Percentiles rank a stretch among this genome's conserved stretches.
Conservation (phyloP, 2,329 filamentous ascomycete species). For the Beauveria brongniartii region DNA sequence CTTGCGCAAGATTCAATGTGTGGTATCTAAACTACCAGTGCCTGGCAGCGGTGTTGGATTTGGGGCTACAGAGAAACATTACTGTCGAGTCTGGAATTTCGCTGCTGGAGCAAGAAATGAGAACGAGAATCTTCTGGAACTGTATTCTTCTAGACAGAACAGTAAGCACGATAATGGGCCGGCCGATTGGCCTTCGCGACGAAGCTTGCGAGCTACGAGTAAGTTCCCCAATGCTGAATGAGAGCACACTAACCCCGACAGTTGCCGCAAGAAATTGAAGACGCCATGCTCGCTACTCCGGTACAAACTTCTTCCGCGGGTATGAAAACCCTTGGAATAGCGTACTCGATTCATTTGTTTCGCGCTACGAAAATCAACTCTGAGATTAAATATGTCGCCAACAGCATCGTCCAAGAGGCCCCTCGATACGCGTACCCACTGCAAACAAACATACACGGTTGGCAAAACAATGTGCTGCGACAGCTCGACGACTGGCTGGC, state of each 20-base stretch:
- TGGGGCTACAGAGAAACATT: slow-evolving; percentile 44
- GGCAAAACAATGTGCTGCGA: slow-evolving; percentile 35
- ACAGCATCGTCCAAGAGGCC: slow-evolving; percentile 39
- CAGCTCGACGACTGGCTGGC: slow-evolving; percentile 33
- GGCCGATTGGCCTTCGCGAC: slow-evolving; percentile 46
- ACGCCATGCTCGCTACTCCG: slow-evolving; percentile 13
- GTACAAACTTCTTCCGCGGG: neutral
- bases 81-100: slow-evolving; percentile 34
- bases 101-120: slow-evolving; percentile 42
- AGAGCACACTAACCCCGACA: slow-evolving; percentile 15
- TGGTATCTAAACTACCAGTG: slow-evolving; percentile 51
- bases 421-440: slow-evolving; percentile 41
- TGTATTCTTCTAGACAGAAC: slow-evolving; percentile 43
- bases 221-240: slow-evolving; percentile 10
- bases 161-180: slow-evolving; percentile 47
- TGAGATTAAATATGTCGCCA: slow-evolving; percentile 49
- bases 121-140: slow-evolving; percentile 48
- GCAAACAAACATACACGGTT: slow-evolving; percentile 34
- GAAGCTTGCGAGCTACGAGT: slow-evolving; percentile 46
- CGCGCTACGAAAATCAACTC: slow-evolving; percentile 41
- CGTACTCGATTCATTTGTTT: slow-evolving; percentile 41
- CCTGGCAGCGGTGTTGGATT: slow-evolving; percentile 40
- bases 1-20: slow-evolving; percentile 38
- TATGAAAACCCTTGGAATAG: slow-evolving; percentile 23
- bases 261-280: slow-evolving; percentile 22